Conservation (phyloP, 192 early-diverging fungal species). For the Thamnidium elegans region DNA sequence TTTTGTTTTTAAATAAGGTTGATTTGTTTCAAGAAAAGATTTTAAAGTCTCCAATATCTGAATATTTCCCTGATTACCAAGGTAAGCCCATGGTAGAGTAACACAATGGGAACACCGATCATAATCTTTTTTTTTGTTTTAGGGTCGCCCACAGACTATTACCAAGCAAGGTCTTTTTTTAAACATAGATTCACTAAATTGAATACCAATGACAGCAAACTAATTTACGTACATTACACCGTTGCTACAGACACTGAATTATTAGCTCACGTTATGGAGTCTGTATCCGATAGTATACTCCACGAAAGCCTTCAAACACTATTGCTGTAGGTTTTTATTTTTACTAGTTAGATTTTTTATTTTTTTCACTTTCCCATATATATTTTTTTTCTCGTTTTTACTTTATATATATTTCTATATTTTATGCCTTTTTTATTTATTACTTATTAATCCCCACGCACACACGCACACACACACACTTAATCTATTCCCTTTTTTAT, state of each 20-base stretch:
- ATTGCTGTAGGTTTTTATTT: constrained; percentile 6
- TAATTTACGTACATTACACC: constrained; percentile 50
- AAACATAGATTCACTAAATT: constrained; percentile 34
- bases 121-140: background rate
- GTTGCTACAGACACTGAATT: constrained; percentile 48
- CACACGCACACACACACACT: no score
- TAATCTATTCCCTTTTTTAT: no score
- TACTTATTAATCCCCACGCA: no score
- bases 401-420: no score
- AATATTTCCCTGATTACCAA: constrained; percentile 50
- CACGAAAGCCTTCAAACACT: constrained; percentile 21
- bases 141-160: constrained; percentile 21
- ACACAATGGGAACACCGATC: background rate
- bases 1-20: constrained; percentile 58
- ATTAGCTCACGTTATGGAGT: constrained; percentile 44
- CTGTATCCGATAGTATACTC: constrained; percentile 32
- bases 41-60: constrained; percentile 32
- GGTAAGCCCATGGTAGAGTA: constrained; percentile 25
- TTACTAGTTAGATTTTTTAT: no score
- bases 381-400: no score
- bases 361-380: no score
- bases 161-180: constrained; percentile 34
- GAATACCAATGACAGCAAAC: constrained; percentile 39
- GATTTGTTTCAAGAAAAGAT: constrained; percentile 54
- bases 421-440: no score